These are phyloP conservation scores for Morella rubra DNA, from an alignment of 306 rosid species.

Conservation along the genomic window DNA sequence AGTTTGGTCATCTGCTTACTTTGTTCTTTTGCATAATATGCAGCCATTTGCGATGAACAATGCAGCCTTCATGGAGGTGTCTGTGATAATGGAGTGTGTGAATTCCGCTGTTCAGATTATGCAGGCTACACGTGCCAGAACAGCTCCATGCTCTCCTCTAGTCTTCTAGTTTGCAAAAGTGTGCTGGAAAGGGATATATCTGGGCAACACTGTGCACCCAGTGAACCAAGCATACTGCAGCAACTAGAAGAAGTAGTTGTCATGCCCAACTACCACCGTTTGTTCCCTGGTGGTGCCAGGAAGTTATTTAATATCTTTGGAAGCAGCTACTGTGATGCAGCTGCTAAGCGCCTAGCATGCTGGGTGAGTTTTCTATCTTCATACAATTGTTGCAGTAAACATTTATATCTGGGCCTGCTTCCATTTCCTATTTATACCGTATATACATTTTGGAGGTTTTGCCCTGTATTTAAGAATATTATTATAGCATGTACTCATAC, in stretches of 20 bases:
- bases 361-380: slow-evolving; percentile 56
- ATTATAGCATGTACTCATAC: background rate
- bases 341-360: slow-evolving; percentile 94
- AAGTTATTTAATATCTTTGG: slow-evolving; percentile 83
- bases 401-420: background rate
- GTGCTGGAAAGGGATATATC: slow-evolving; percentile 70
- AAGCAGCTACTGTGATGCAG: slow-evolving; percentile 78
- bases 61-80: slow-evolving; percentile 99
- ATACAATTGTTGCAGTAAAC: background rate
- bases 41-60: slow-evolving; percentile 97
- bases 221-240: slow-evolving; percentile 87
- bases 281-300: slow-evolving; percentile 95
- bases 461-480: background rate
- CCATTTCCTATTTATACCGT: background rate
- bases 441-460: background rate
- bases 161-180: slow-evolving; percentile 76
- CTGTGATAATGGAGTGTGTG: slow-evolving; percentile 94
- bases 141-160: slow-evolving; percentile 74
- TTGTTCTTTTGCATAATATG: slow-evolving; percentile 27
- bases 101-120: slow-evolving; percentile 96
- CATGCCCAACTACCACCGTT: slow-evolving; percentile 89
- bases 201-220: slow-evolving; percentile 97
- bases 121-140: slow-evolving; percentile 98
- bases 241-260: slow-evolving; percentile 97
- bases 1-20: background rate